phyloP scores from a whole-genome alignment of 352 stramenopile species.

The Phytophthora megakarya region DNA sequence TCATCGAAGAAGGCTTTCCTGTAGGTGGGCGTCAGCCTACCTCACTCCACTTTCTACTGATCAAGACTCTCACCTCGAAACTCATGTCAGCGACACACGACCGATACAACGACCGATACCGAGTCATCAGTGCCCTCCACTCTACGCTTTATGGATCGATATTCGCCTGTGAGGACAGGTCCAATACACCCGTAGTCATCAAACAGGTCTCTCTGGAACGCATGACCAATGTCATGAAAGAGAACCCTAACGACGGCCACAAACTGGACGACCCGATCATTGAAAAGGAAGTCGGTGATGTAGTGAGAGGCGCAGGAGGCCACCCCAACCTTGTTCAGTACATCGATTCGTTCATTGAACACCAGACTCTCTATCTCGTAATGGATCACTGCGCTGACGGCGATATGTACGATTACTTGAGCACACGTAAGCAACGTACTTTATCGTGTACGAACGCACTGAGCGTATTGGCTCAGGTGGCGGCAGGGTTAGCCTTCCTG shows the following conservation, averaged over 20 bases:
- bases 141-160: slow-evolving; percentile 56
- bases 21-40: neutral
- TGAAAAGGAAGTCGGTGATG: slow-evolving; percentile 42
- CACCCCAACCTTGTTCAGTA: slow-evolving; percentile 58
- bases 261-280: slow-evolving; percentile 44
- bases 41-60: neutral
- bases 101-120: slow-evolving; percentile 40
- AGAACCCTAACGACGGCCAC: slow-evolving; percentile 22
- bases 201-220: slow-evolving; percentile 52
- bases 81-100: too few species aligned
- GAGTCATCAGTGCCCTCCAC: slow-evolving; percentile 38
- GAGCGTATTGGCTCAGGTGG: slow-evolving; percentile 40
- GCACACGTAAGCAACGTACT: slow-evolving; percentile 15
- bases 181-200: slow-evolving; percentile 27
- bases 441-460: slow-evolving; percentile 34
- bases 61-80: neutral
- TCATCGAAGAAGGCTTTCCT: slow-evolving; percentile 2
- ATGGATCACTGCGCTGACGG: slow-evolving; percentile 47
- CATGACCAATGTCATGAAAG: slow-evolving; percentile 30
- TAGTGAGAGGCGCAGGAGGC: slow-evolving; percentile 38
- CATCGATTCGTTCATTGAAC: slow-evolving; percentile 46
- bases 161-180: slow-evolving; percentile 46
- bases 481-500: slow-evolving; percentile 36
- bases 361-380: slow-evolving; percentile 50
- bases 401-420: slow-evolving; percentile 45